These are phyloP conservation scores for Serendipita sp. DNA, from an alignment of 768 basidiomycete species.

Conservation along the genomic window DNA sequence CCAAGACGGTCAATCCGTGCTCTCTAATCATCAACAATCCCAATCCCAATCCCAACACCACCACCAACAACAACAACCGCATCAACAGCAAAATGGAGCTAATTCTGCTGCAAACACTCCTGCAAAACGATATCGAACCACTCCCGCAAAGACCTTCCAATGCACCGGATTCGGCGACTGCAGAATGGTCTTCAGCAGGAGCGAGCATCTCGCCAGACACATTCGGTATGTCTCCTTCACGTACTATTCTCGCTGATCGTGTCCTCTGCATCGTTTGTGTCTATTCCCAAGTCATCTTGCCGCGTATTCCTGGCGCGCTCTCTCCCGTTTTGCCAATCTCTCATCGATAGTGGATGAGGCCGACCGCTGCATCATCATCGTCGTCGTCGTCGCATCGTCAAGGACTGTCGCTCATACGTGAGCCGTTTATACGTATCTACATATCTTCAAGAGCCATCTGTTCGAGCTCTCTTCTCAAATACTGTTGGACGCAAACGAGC, in stretches of 20 bases:
- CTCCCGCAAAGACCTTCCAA: slow-evolving; percentile 86
- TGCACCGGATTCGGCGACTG: slow-evolving; percentile 92
- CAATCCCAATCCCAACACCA: not conserved
- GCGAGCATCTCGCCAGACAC: slow-evolving; percentile 91
- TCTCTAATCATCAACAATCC: not conserved
- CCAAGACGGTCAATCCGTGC: not conserved
- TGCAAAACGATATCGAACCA: slow-evolving; percentile 56
- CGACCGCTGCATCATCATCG: too few relatives aligned
- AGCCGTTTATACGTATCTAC: too few relatives aligned
- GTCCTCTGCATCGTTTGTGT: slow-evolving; percentile 10
- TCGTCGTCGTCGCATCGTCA: too few relatives aligned
- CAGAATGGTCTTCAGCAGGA: slow-evolving; percentile 89
- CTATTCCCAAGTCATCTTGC: not conserved
- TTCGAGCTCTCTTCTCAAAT: not conserved
- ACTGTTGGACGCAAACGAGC: not conserved
- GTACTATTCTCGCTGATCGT: not conserved
- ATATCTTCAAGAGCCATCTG: not conserved
- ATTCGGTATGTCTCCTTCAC: slow-evolving; percentile 48
- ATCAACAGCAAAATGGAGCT: not conserved
- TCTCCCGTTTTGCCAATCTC: too few relatives aligned
- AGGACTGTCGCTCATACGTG: too few relatives aligned
- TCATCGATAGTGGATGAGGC: too few relatives aligned
- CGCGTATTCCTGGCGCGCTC: too few relatives aligned
- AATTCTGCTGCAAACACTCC: not conserved
- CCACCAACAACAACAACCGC: not conserved